These are phyloP conservation scores for Camelina neglecta DNA, from an alignment of 345 rosid species.

Conservation along the genomic window DNA sequence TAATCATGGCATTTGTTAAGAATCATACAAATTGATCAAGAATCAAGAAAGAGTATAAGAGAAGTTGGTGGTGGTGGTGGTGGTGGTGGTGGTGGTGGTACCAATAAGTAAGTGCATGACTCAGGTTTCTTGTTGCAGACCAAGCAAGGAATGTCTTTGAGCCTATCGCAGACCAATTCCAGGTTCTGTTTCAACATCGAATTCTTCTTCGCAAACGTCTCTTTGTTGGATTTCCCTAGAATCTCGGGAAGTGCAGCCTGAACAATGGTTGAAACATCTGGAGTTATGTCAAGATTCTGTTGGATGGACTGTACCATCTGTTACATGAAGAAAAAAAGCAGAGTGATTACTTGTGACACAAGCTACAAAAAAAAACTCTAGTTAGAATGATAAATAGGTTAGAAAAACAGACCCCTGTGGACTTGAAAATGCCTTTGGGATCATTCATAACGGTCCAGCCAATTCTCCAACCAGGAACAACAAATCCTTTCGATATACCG, in stretches of 20 bases:
- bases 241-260: slow-evolving; percentile 67
- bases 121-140: slow-evolving; percentile 55
- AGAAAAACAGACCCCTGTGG: slow-evolving; percentile 52
- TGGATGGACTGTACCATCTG: slow-evolving; percentile 54
- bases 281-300: slow-evolving; percentile 44
- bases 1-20: background rate
- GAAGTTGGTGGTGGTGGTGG: too few relatives aligned
- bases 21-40: background rate
- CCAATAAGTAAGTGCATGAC: slow-evolving; percentile 76
- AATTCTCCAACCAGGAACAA: slow-evolving; percentile 83
- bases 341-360: slow-evolving; percentile 32
- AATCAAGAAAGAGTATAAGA: background rate
- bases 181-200: slow-evolving; percentile 46
- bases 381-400: background rate
- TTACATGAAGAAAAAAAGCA: background rate
- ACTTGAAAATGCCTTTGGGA: slow-evolving; percentile 54
- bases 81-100: slow-evolving; percentile 14
- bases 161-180: slow-evolving; percentile 45
- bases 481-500: slow-evolving; percentile 76
- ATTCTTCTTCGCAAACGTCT: slow-evolving; percentile 40
- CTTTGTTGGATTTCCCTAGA: slow-evolving; percentile 46
- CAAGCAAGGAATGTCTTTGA: slow-evolving; percentile 56
- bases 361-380: background rate
- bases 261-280: slow-evolving; percentile 56
- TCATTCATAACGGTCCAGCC: slow-evolving; percentile 75